Evolutionary conservation across 352 stramenopile species (phyloP).

Genomic region (Elongisporangium anandrum): DNA sequence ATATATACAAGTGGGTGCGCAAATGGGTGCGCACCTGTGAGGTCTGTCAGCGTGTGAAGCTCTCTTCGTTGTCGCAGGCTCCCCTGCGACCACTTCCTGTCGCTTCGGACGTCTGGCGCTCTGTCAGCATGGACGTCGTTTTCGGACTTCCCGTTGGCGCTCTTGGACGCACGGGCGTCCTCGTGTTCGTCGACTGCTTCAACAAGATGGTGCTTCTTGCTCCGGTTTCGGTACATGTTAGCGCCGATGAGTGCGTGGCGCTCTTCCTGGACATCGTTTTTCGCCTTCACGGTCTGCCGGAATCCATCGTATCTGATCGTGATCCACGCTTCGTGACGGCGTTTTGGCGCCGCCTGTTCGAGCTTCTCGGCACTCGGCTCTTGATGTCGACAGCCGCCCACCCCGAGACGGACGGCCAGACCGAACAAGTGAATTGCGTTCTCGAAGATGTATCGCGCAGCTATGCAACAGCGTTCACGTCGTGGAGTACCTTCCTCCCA

Average conservation of each 20-base stretch:
- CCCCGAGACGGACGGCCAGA: slow-evolving; percentile 23
- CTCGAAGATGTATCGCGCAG: slow-evolving; percentile 17
- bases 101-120: too few relatives aligned
- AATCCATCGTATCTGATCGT: background rate
- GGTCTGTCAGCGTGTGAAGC: too few relatives aligned
- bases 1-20: slow-evolving; percentile 26
- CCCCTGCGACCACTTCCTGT: too few relatives aligned
- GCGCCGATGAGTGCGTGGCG: slow-evolving; percentile 7
- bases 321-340: background rate
- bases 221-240: slow-evolving; percentile 1
- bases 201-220: slow-evolving; percentile 25
- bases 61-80: too few relatives aligned
- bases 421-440: slow-evolving; percentile 16
- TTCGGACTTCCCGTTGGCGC: slow-evolving; percentile 11
- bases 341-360: slow-evolving; percentile 17
- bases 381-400: slow-evolving; percentile 18
- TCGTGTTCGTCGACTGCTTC: slow-evolving; percentile 23
- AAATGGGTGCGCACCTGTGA: slow-evolving; percentile 24
- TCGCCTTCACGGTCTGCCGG: slow-evolving; percentile 12
- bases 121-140: slow-evolving; percentile 22
- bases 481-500: slow-evolving; percentile 15
- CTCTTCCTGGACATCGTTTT: slow-evolving; percentile 25
- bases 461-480: slow-evolving; percentile 11
- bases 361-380: slow-evolving; percentile 7
- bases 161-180: slow-evolving; percentile 6